Conservation (phyloP, 352 stramenopile genomes). For the Globisporangium polare region DNA sequence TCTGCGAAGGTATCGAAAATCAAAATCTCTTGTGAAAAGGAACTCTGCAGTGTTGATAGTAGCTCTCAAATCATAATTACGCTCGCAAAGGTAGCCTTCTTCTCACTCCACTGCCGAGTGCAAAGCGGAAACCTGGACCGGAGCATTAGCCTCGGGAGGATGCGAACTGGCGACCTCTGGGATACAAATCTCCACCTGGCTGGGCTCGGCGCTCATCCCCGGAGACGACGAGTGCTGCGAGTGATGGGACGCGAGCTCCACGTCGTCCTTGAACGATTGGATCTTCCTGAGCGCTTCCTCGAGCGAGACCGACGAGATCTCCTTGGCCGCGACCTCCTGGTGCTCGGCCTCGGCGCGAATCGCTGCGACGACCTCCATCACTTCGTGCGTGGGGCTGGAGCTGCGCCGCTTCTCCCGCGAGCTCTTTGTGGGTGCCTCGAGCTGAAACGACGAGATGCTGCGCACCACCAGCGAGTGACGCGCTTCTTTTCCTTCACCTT, state of each 20-base stretch:
- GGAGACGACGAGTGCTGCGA: constrained; percentile 6
- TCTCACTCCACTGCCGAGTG: neutral
- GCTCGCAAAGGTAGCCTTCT: neutral
- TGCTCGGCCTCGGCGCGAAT: constrained; percentile 21
- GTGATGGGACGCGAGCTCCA: constrained; percentile 17
- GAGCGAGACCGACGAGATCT: constrained; percentile 21
- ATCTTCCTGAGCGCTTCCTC: constrained; percentile 41
- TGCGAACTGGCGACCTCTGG: neutral
- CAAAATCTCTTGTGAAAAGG: neutral
- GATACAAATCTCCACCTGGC: constrained; percentile 16
- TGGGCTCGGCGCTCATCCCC: neutral
- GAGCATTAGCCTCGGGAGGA: neutral
- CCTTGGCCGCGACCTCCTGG: constrained; percentile 19
- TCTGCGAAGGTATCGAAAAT: neutral
- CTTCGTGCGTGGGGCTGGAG: constrained; percentile 17
- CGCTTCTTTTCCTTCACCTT: constrained; percentile 7
- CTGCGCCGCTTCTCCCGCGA: constrained; percentile 18
- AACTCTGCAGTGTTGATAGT: too few species aligned
- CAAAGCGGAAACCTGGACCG: neutral
- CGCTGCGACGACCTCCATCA: constrained; percentile 13
- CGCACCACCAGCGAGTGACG: constrained; percentile 19
- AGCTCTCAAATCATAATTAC: neutral
- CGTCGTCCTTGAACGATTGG: constrained; percentile 22
- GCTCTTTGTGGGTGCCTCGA: constrained; percentile 9
- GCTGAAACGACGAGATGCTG: constrained; percentile 20